Conservation (phyloP, 805 yeast genomes). For the Candida argentea region DNA sequence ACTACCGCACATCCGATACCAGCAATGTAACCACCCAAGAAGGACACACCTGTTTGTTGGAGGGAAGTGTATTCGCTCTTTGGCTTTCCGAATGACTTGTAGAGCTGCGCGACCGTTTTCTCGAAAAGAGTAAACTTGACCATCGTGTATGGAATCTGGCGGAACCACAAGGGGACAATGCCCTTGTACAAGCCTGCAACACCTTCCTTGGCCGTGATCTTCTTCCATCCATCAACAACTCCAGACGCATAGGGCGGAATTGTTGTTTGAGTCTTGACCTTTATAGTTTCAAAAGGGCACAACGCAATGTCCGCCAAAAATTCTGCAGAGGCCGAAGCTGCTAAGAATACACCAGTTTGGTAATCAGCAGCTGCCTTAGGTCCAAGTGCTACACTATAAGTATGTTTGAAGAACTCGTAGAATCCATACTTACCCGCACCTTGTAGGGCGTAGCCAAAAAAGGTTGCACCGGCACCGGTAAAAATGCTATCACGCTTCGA, state of each 20-base stretch:
- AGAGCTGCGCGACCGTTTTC: conserved; percentile 75
- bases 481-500: conserved; percentile 73
- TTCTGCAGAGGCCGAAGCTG: conserved; percentile 91
- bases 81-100: conserved; percentile 60
- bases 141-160: conserved; percentile 99
- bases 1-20: conserved; percentile 95
- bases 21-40: conserved; percentile 92
- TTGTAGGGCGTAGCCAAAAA: conserved; percentile 86
- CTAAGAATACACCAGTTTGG: conserved; percentile 65
- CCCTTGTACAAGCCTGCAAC: conserved; percentile 77
- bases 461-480: conserved; percentile 89
- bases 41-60: conserved; percentile 90
- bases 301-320: conserved; percentile 81
- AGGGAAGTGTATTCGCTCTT: conserved; percentile 59
- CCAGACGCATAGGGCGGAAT: conserved; percentile 72
- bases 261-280: conserved; percentile 89
- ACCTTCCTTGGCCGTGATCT: conserved; percentile 61
- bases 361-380: conserved; percentile 49
- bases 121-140: conserved; percentile 94
- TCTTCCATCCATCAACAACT: conserved; percentile 56
- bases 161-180: conserved; percentile 83
- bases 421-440: conserved; percentile 98
- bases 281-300: conserved; percentile 93
- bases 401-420: conserved; percentile 83
- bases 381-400: conserved; percentile 61